These are phyloP conservation scores for Coniochaeta prunicola DNA, from an alignment of 2,329 filamentous ascomycete species.

Conservation along the genomic window DNA sequence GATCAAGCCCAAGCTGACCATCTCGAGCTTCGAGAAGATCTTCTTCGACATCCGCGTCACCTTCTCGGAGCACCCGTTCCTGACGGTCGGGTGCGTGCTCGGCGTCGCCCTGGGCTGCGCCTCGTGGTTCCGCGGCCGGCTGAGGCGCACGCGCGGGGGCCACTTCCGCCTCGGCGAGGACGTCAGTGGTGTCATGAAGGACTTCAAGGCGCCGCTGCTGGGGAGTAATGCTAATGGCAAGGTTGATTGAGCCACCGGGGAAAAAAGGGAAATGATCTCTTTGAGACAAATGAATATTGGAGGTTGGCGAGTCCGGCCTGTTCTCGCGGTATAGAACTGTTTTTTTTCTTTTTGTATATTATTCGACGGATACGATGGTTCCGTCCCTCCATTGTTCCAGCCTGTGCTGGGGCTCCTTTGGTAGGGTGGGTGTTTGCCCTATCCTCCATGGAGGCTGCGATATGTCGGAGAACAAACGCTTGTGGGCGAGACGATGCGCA, in stretches of 20 bases:
- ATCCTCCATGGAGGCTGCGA: not conserved
- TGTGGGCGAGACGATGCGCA: not conserved
- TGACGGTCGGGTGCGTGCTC: constrained; percentile 49
- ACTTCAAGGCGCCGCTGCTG: constrained; percentile 59
- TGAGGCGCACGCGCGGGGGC: constrained; percentile 45
- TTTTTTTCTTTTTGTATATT: too few relatives aligned
- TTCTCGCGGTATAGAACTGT: not conserved
- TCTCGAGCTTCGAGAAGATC: constrained; percentile 62
- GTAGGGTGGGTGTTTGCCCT: not conserved
- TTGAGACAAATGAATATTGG: too few relatives aligned
- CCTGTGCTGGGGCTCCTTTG: not conserved
- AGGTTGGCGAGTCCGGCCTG: not conserved
- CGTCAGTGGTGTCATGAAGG: constrained; percentile 32
- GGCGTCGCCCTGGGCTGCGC: constrained; percentile 46
- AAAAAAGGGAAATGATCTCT: too few relatives aligned
- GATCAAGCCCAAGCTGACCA: constrained; percentile 72
- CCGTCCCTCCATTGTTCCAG: not conserved
- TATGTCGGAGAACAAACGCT: not conserved
- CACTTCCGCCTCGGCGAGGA: constrained; percentile 56
- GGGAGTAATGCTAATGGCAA: constrained; percentile 37
- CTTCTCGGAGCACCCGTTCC: constrained; percentile 52
- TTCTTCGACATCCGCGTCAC: constrained; percentile 58
- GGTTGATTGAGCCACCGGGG: constrained; percentile 38
- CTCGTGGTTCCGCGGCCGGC: constrained; percentile 46
- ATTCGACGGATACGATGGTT: not conserved